Conservation (phyloP, 2,329 filamentous ascomycete genomes). For the Grosmannia huntii region DNA sequence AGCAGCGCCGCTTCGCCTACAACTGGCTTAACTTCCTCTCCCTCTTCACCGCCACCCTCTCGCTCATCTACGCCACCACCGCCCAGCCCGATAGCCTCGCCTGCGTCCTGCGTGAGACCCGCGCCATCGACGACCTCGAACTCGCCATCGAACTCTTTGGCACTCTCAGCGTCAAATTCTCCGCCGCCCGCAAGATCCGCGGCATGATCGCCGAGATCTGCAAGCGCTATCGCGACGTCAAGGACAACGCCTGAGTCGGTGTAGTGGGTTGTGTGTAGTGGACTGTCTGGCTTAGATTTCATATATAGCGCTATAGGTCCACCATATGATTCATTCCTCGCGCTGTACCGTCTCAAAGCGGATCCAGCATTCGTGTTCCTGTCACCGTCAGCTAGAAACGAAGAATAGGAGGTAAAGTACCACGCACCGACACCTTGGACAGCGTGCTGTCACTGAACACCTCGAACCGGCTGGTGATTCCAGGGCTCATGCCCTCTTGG, state of each 20-base stretch:
- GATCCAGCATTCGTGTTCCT: constrained; percentile 15
- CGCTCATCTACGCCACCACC: constrained; percentile 29
- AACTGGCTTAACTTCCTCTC: constrained; percentile 29
- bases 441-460: constrained; percentile 23
- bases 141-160: constrained; percentile 19
- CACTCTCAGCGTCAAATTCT: constrained; percentile 19
- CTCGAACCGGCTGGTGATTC: constrained; percentile 27
- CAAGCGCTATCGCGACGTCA: constrained; percentile 13
- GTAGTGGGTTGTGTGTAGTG: too few relatives aligned
- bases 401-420: not conserved
- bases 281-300: too few relatives aligned
- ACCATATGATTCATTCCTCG: not conserved
- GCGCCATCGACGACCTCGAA: constrained; percentile 19
- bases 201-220: constrained; percentile 16
- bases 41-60: constrained; percentile 28
- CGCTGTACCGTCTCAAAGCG: constrained; percentile 1
- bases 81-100: constrained; percentile 22
- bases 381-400: not conserved
- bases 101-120: constrained; percentile 15
- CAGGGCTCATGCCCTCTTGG: constrained; percentile 20
- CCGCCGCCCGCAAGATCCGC: constrained; percentile 17
- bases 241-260: not conserved
- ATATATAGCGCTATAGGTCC: too few relatives aligned
- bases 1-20: constrained; percentile 26
- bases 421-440: not conserved